Percentiles rank a stretch among this genome's conserved stretches.
Conservation (phyloP, 768 basidiomycete genomes). For the Thelephora ganbajun region DNA sequence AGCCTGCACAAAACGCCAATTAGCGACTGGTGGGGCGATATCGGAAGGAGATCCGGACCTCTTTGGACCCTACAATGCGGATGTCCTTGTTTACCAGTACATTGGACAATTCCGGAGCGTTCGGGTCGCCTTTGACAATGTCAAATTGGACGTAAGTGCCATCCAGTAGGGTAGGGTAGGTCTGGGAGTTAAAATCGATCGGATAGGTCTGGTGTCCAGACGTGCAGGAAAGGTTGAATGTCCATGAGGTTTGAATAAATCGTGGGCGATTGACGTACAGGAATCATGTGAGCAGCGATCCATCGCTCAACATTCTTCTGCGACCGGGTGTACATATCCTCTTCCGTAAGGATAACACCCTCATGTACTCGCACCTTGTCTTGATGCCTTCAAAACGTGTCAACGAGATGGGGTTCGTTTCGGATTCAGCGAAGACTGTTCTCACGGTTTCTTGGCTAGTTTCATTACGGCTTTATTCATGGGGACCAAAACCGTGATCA, state of each 20-base stretch:
- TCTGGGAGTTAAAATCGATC: slow-evolving; percentile 11
- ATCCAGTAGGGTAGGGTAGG: slow-evolving; percentile 45
- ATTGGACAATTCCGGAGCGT: slow-evolving; percentile 40
- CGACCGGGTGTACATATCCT: slow-evolving; percentile 46
- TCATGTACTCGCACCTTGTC: slow-evolving; percentile 27
- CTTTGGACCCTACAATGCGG: slow-evolving; percentile 42
- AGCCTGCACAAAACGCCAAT: slow-evolving; percentile 20
- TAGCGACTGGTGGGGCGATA: no score
- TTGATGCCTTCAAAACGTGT: slow-evolving; percentile 38
- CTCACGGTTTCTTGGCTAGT: slow-evolving; percentile 70
- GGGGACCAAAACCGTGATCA: slow-evolving; percentile 60
- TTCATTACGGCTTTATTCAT: slow-evolving; percentile 85
- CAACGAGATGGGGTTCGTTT: not conserved
- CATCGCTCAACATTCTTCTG: slow-evolving; percentile 64
- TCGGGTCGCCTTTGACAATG: slow-evolving; percentile 19
- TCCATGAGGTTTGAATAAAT: not conserved
- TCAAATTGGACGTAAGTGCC: slow-evolving; percentile 45
- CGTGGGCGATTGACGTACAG: slow-evolving; percentile 34
- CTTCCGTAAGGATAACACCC: slow-evolving; percentile 45
- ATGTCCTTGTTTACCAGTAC: slow-evolving; percentile 42
- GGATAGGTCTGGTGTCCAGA: not conserved
- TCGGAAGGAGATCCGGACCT: slow-evolving; percentile 27
- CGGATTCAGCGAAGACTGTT: slow-evolving; percentile 3
- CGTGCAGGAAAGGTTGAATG: not conserved
- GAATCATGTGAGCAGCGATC: slow-evolving; percentile 75